phyloP scores from a whole-genome alignment of 1,139 yeast species.

The Blastobotrys niveus region DNA sequence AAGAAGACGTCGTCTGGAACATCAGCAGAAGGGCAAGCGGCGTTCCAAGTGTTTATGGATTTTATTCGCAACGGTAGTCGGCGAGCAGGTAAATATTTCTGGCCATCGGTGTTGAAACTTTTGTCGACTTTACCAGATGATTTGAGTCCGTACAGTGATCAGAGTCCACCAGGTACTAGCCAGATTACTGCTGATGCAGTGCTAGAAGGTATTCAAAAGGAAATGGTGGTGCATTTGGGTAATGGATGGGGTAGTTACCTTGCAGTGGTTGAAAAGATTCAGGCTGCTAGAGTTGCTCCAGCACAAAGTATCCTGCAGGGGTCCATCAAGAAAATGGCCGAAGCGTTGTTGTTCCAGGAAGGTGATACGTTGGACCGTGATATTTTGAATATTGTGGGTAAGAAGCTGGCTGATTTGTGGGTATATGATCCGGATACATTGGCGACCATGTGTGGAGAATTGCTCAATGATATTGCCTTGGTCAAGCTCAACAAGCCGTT shows the following conservation, averaged over 20 bases:
- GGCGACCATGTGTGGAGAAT: conserved; percentile 2
- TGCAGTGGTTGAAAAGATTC: conserved; percentile 23
- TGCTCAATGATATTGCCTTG: conserved; percentile 13
- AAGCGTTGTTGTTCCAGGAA: conserved; percentile 16
- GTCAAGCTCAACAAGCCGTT: conserved; percentile 11
- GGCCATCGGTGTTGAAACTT: conserved; percentile 28
- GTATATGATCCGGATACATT: conserved; percentile 7
- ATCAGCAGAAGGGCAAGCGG: too few relatives aligned
- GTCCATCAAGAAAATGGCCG: conserved; percentile 12
- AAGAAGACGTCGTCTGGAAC: conserved; percentile 18
- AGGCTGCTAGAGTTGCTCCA: conserved; percentile 9
- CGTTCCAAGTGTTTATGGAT: conserved; percentile 14
- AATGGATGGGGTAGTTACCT: conserved; percentile 27
- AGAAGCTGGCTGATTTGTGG: conserved; percentile 21
- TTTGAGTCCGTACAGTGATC: conserved; percentile 21
- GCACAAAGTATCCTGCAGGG: conserved; percentile 13
- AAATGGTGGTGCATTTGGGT: conserved; percentile 20
- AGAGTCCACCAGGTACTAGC: conserved; percentile 18
- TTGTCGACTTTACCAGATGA: conserved; percentile 22
- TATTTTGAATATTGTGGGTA: conserved; percentile 21
- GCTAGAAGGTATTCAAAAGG: conserved; percentile 27
- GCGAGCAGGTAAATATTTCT: conserved; percentile 27
- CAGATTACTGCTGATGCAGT: conserved; percentile 24
- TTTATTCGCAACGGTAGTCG: conserved; percentile 22
- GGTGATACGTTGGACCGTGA: conserved; percentile 17